phyloP scores from a whole-genome alignment of 495 filamentous ascomycete genomes.

The Trichodelitschia bisporula region DNA sequence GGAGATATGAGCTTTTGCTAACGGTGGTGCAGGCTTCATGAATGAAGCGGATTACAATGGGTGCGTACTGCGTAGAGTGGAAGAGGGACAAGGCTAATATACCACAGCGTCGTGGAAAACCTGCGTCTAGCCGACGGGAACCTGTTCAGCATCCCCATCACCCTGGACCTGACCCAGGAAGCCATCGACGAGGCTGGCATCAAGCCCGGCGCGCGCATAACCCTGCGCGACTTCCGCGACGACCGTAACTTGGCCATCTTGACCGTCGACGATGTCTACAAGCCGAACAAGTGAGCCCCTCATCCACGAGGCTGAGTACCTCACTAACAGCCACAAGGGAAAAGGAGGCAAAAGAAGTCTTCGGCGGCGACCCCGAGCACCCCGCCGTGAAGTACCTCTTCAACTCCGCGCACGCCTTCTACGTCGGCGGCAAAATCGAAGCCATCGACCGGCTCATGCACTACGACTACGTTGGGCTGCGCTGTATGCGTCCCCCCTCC shows the following conservation, averaged over 20 bases:
- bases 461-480: conserved; percentile 93
- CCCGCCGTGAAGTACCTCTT: conserved; percentile 79
- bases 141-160: conserved; percentile 94
- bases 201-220: conserved; percentile 54
- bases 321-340: conserved; percentile 19
- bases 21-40: conserved; percentile 73
- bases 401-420: conserved; percentile 57
- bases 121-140: conserved; percentile 68
- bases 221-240: conserved; percentile 86
- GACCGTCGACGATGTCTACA: conserved; percentile 88
- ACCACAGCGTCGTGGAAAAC: conserved; percentile 59
- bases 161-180: conserved; percentile 56
- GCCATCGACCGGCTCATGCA: conserved; percentile 86
- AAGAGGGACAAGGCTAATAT: no score
- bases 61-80: conserved; percentile 23
- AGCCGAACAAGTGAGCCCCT: conserved; percentile 66
- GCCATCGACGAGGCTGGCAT: conserved; percentile 46
- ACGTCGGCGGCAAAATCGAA: conserved; percentile 86
- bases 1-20: no score
- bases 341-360: conserved; percentile 79
- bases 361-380: conserved; percentile 82
- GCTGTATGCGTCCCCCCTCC: conserved; percentile 33
- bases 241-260: conserved; percentile 89
- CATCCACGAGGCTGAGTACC: conserved; percentile 1
- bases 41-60: conserved; percentile 87